These are phyloP conservation scores for Allium sativum DNA, from an alignment of 106 monocot species.

Conservation along the genomic window DNA sequence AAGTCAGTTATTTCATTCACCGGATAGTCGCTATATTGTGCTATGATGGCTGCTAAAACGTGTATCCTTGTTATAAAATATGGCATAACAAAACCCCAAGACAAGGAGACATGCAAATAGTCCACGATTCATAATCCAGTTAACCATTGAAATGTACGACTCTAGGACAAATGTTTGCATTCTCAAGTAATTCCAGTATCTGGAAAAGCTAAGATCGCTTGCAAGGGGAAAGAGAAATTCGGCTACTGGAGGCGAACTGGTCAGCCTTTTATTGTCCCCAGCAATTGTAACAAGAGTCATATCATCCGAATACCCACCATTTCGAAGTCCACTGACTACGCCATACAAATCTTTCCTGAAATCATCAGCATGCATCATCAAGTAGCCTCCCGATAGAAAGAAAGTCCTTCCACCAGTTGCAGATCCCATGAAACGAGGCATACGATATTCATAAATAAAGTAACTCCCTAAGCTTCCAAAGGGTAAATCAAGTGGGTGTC, in stretches of 20 bases:
- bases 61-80: conserved; percentile 78
- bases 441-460: too few species aligned
- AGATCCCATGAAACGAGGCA: too few species aligned
- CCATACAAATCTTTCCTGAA: too few species aligned
- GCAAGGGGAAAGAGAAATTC: conserved; percentile 97
- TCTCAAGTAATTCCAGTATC: conserved; percentile 98
- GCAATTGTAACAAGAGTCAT: too few species aligned
- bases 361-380: too few species aligned
- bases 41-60: conserved; percentile 53
- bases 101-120: conserved; percentile 86
- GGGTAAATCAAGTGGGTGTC: too few species aligned
- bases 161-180: conserved; percentile 99
- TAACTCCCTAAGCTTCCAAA: too few species aligned
- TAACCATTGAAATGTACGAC: conserved; percentile 80
- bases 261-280: conserved; percentile 91
- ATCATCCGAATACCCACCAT: too few species aligned
- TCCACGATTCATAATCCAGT: conserved; percentile 97
- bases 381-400: too few species aligned
- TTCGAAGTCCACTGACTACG: too few species aligned
- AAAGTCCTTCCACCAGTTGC: too few species aligned
- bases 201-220: conserved; percentile 92
- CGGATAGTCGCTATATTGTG: conserved; percentile 33
- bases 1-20: conserved; percentile 27
- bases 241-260: conserved; percentile 84
- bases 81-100: conserved; percentile 84